Conservation (phyloP, 177 flowering plant genomes). For the Vitis hybrid region DNA sequence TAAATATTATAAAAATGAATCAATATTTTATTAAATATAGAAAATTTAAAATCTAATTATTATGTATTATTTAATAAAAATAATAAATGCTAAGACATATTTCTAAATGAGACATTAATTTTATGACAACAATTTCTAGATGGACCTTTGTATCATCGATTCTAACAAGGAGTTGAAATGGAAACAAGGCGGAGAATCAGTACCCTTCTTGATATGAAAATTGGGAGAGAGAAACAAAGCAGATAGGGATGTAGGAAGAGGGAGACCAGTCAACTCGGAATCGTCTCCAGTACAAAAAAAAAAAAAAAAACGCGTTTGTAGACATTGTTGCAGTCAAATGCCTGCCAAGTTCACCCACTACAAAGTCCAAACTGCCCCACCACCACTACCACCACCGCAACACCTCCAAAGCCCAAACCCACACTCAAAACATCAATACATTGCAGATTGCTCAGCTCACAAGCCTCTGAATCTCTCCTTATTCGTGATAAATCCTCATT, state of each 20-base stretch:
- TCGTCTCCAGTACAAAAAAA: slow-evolving; percentile 7
- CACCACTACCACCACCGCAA: background rate
- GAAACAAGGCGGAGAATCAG: too few relatives aligned
- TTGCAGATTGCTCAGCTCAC: background rate
- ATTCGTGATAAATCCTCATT: slow-evolving; percentile 15
- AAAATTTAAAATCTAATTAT: too few relatives aligned
- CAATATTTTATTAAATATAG: too few relatives aligned
- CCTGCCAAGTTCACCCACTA: background rate
- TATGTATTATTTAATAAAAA: too few relatives aligned
- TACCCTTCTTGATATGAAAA: too few relatives aligned
- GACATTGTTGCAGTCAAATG: slow-evolving; percentile 34
- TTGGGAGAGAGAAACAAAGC: background rate
- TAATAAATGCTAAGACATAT: too few relatives aligned
- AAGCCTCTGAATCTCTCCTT: background rate
- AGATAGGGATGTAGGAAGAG: background rate
- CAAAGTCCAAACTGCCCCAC: background rate
- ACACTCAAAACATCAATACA: background rate
- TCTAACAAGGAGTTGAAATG: background rate
- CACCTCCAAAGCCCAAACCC: background rate
- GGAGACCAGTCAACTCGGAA: slow-evolving; percentile 30
- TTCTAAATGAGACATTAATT: too few relatives aligned
- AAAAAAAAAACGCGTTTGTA: slow-evolving; percentile 28
- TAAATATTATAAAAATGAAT: too few relatives aligned
- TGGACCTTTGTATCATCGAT: too few relatives aligned
- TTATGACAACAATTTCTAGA: too few relatives aligned